A percentile compares a stretch with the other conserved stretches of the same genome.
Evolutionary conservation across 2,329 filamentous ascomycete species (phyloP).

Genomic region (Akanthomyces lecanii): DNA sequence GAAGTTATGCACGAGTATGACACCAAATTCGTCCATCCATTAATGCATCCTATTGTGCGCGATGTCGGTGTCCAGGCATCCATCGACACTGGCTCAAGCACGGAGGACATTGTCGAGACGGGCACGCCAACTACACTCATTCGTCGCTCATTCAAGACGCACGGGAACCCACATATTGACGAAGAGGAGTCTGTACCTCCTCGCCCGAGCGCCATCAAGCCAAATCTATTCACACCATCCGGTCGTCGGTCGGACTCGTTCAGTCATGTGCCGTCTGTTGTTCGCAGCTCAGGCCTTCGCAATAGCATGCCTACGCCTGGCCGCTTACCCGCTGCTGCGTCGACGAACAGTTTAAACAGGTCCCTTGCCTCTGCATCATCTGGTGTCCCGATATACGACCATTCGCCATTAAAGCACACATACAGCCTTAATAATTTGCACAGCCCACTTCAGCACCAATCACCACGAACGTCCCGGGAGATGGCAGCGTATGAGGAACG

Average conservation of each 20-base stretch:
- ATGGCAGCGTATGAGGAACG: constrained; percentile 57
- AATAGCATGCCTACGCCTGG: constrained; percentile 32
- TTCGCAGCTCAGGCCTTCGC: constrained; percentile 29
- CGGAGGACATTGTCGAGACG: constrained; percentile 41
- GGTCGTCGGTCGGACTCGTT: constrained; percentile 34
- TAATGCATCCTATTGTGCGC: constrained; percentile 72
- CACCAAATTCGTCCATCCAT: constrained; percentile 88
- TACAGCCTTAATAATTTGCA: constrained; percentile 57
- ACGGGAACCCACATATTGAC: constrained; percentile 76
- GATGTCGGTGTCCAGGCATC: constrained; percentile 78
- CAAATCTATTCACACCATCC: constrained; percentile 42
- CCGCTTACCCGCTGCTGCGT: constrained; percentile 28
- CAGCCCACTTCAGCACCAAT: constrained; percentile 32
- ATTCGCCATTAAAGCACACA: constrained; percentile 79
- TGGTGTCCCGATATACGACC: constrained; percentile 73
- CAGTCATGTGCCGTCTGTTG: constrained; percentile 26
- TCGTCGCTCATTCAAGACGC: constrained; percentile 72
- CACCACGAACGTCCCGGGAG: constrained; percentile 57
- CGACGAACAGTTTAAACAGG: constrained; percentile 19
- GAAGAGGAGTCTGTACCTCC: constrained; percentile 48
- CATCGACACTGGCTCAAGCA: constrained; percentile 38
- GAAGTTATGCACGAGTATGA: constrained; percentile 96
- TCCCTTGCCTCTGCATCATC: constrained; percentile 22
- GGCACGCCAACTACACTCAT: constrained; percentile 59
- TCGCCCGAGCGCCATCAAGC: constrained; percentile 35